Evolutionary conservation across 257 asterid species (phyloP), one percentile per base, ranked within the genome.

Genomic region (Knoxia roxburghii): DNA sequence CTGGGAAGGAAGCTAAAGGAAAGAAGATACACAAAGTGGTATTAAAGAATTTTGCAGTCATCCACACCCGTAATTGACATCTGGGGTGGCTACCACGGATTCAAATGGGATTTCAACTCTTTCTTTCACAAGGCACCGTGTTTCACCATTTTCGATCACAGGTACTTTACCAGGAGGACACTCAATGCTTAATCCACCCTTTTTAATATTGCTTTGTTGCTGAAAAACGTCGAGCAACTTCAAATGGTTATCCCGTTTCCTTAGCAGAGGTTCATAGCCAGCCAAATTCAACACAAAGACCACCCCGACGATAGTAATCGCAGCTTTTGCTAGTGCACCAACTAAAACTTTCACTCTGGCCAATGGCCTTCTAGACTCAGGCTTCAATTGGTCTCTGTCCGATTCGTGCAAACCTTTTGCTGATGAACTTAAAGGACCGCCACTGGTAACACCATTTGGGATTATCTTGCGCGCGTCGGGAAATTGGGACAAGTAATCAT

Each of bases 21-120:
- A 41, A 35, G 10, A 10, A 30, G 62, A 71, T 33, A 20, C 45
- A 23, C 48, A 35, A 29, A 48, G 49, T 13, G 23, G 13, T 15
- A 54, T 13, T 20, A 32, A 49, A 49, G 39, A 24, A 13, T 40
- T 1, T 27, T 14, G n/a, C 0, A 23, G 14, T 92, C 85, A 94
- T 26, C 97, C 99, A 75, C 89, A 90, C 6, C 99, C 99, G 66
- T 85, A 90, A 29, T 83, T 87, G 73, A 94, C 95, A 83, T 94
- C 96, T 13, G 99, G 96, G 17, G 80, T 55, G 46, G 78, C 84
- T 68, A 87, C 88, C 68, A 63, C 83, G 0, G 96, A 83, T 51
- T 81, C 89, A 40, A 93, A 90, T 1, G 99, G 99, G 23, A 93
- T 75, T 70, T 86, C 95, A n/a, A 93, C 92, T 74, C 99, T 82